These are phyloP conservation scores for Elymus sibiricus DNA, from an alignment of 176 grass and related monocot genomes.

Conservation along the genomic window DNA sequence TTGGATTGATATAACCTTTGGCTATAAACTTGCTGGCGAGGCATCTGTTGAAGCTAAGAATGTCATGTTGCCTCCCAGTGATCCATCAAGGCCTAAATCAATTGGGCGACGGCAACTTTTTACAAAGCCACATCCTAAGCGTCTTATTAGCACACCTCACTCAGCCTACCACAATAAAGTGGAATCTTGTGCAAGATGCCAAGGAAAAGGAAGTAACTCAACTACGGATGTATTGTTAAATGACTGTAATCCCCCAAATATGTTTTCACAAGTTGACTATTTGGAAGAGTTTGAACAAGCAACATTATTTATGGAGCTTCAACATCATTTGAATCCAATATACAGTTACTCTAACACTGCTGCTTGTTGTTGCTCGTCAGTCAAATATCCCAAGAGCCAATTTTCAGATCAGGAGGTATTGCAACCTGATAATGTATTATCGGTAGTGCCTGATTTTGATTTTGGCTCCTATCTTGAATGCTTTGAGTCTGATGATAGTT, in stretches of 20 bases:
- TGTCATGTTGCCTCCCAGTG: slow-evolving; percentile 82
- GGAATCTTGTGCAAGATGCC: slow-evolving; percentile 56
- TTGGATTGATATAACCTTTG: slow-evolving; percentile 99
- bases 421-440: slow-evolving; percentile 16
- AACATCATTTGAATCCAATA: slow-evolving; percentile 56
- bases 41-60: slow-evolving; percentile 91
- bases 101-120: slow-evolving; percentile 83
- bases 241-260: neutral
- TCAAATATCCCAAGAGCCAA: slow-evolving; percentile 26
- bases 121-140: slow-evolving; percentile 73
- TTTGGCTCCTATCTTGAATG: slow-evolving; percentile 65
- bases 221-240: slow-evolving; percentile 16
- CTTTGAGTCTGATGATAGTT: slow-evolving; percentile 69
- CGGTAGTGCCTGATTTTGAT: slow-evolving; percentile 52
- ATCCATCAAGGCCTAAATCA: slow-evolving; percentile 74
- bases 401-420: slow-evolving; percentile 18
- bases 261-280: slow-evolving; percentile 41
- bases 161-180: slow-evolving; percentile 44
- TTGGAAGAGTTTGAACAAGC: slow-evolving; percentile 76
- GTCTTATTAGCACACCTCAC: slow-evolving; percentile 45
- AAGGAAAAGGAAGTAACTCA: slow-evolving; percentile 20
- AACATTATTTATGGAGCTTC: slow-evolving; percentile 66
- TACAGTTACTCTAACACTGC: slow-evolving; percentile 51
- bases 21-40: slow-evolving; percentile 85
- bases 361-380: slow-evolving; percentile 29